Evolutionary conservation across 176 grass and related monocot species (phyloP).

Genomic region (Ensete ventricosum): DNA sequence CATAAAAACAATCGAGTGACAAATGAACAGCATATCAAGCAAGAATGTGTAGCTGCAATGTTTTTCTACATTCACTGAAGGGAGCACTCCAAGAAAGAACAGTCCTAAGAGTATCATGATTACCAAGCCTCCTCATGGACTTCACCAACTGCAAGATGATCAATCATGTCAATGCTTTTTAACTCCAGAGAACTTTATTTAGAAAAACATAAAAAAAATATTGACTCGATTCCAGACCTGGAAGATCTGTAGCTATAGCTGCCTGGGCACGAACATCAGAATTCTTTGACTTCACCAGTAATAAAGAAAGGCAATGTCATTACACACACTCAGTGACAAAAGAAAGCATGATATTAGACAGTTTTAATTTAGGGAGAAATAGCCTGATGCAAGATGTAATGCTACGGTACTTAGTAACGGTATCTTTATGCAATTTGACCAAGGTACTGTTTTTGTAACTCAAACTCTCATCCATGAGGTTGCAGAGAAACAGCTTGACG

Average conservation of each 20-base stretch:
- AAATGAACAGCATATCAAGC: too few species aligned
- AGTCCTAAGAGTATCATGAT: too few species aligned
- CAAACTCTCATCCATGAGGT: too few species aligned
- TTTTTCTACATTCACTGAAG: too few species aligned
- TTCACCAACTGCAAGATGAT: constrained; percentile 28
- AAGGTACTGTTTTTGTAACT: too few species aligned
- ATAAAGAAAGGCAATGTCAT: constrained; percentile 11
- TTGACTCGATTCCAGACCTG: constrained; percentile 7
- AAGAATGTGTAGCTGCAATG: too few species aligned
- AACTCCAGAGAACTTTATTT: neutral
- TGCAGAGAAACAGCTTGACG: too few species aligned
- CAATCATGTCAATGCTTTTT: neutral
- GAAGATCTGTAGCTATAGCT: constrained; percentile 25
- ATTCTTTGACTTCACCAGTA: constrained; percentile 23
- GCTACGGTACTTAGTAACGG: neutral
- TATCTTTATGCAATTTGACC: neutral
- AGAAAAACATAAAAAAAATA: neutral
- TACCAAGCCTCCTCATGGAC: constrained; percentile 4
- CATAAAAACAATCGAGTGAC: too few species aligned
- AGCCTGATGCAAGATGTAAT: neutral
- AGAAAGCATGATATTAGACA: neutral
- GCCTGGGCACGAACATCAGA: constrained; percentile 30
- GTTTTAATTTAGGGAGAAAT: neutral
- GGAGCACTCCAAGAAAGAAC: too few species aligned
- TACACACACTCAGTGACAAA: neutral